Base-by-base conservation (phyloP, 805 yeast species). In the Wickerhamiella lipophila region DNA sequence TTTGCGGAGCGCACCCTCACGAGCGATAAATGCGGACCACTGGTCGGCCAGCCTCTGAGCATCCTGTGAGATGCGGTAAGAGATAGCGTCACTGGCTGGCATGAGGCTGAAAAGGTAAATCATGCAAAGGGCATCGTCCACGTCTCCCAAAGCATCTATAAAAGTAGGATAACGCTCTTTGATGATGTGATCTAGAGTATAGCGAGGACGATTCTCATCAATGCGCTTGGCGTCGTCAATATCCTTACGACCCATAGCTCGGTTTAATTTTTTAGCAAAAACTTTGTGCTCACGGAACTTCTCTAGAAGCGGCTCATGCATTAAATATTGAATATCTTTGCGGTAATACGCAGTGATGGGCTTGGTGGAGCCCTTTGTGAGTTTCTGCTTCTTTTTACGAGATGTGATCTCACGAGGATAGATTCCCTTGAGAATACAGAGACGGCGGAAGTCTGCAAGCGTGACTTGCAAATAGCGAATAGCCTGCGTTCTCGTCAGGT, bases 371-470 rank as follows among this genome's bases (percentile, higher is more conserved):
- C 98, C 97, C 68, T 86, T 92, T 68, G 87, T 89, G 52, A 96
- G 96, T 73, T 86, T 88, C 78, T 83, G 86, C 71, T 88, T 92
- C 68, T 85, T 86, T 59, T 88, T 74, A 3, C 35, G 27, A 42
- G 97, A 97, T 63, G 87, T 96, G 16, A 58, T 52, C 38, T 58
- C 62, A 64, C 98, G 78, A 49, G 98, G 98, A 64, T 86, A 92
- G 55, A 92, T 88, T 47, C 98, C 98, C 67, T 92, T 92, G 75
- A 92, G 86, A 64, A 92, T 92, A 74, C 98, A 92, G 62, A 92
- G 74, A 61, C 98, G 79, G 69, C 72, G 64, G 76, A 92, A 92
- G 68, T 92, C 98, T 11, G 96, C 96, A 45, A 92, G 73, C 2
- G 96, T 83, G 25, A 92, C 82, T 68, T 92, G 98, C 53, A 92